Evolutionary conservation across 345 rosid genomes (phyloP).

Genomic region (Iberis pinnata): DNA sequence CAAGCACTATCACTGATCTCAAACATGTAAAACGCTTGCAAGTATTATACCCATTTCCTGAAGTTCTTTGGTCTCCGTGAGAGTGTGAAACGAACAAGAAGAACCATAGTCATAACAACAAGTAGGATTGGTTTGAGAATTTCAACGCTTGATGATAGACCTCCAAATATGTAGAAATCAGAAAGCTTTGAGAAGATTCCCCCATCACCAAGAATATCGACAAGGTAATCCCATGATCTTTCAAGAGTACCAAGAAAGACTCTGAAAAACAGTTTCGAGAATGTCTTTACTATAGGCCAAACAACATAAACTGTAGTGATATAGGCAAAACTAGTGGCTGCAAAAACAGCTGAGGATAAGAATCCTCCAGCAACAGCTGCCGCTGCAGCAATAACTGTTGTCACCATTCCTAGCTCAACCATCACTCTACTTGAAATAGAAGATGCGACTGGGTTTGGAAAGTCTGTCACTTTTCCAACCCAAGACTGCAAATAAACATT

Average conservation of each 20-base stretch:
- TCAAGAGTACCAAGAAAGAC: constrained; percentile 47
- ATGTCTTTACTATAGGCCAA: constrained; percentile 78
- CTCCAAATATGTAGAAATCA: constrained; percentile 68
- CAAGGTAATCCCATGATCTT: constrained; percentile 53
- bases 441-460: constrained; percentile 79
- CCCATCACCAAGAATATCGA: constrained; percentile 57
- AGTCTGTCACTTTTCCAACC: constrained; percentile 66
- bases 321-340: constrained; percentile 70
- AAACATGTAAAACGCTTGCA: constrained; percentile 11
- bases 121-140: constrained; percentile 63
- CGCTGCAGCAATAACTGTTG: constrained; percentile 79
- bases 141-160: constrained; percentile 71
- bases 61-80: constrained; percentile 94
- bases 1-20: neutral
- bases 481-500: constrained; percentile 50
- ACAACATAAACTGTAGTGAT: constrained; percentile 61
- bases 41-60: constrained; percentile 75
- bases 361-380: constrained; percentile 84
- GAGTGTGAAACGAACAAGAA: constrained; percentile 81
- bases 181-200: constrained; percentile 55
- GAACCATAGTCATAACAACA: constrained; percentile 78
- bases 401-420: constrained; percentile 91
- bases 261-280: constrained; percentile 55
- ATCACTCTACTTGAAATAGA: constrained; percentile 92
- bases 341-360: constrained; percentile 80